A percentile compares a stretch with the other conserved stretches of the same genome.
These are phyloP conservation scores for Tremella fuciformis DNA, from an alignment of 768 basidiomycete genomes.

Conservation along the genomic window DNA sequence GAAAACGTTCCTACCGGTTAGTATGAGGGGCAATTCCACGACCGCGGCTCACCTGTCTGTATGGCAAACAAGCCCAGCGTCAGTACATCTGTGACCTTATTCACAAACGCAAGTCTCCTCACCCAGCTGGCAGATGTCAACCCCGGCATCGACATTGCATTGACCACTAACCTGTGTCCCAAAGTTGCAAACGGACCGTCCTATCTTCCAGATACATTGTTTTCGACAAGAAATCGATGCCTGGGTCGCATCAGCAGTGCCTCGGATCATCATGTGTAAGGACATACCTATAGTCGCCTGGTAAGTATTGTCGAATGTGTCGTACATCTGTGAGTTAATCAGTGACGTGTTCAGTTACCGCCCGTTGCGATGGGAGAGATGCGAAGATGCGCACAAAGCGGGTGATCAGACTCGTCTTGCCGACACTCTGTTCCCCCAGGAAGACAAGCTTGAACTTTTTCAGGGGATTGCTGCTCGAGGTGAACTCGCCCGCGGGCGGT, in stretches of 20 bases:
- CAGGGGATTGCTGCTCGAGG: conserved; percentile 36
- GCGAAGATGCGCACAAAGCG: conserved; percentile 58
- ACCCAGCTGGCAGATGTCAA: conserved; percentile 27
- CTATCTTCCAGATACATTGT: conserved; percentile 99
- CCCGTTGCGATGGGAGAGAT: not conserved
- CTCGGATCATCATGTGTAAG: not conserved
- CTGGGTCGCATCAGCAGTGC: not conserved
- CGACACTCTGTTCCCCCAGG: conserved; percentile 94
- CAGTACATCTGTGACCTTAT: not conserved
- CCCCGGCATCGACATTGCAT: not conserved
- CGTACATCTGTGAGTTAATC: conserved; percentile 71
- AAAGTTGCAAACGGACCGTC: conserved; percentile 92
- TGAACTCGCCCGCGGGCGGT: conserved; percentile 22
- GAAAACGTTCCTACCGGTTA: conserved; percentile 77
- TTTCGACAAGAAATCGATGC: conserved; percentile 99
- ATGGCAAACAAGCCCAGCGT: not conserved
- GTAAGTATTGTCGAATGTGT: conserved; percentile 99
- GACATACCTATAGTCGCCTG: conserved; percentile 52
- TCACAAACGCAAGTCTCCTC: conserved; percentile 10
- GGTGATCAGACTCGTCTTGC: conserved; percentile 97
- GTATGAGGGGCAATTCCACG: not conserved
- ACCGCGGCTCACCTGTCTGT: conserved; percentile 30
- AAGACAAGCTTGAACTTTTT: conserved; percentile 96
- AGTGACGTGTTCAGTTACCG: conserved; percentile 1
- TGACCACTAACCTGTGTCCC: conserved; percentile 93